Conservation (phyloP, 2,329 filamentous ascomycete species). For the Didymella segeticola region DNA sequence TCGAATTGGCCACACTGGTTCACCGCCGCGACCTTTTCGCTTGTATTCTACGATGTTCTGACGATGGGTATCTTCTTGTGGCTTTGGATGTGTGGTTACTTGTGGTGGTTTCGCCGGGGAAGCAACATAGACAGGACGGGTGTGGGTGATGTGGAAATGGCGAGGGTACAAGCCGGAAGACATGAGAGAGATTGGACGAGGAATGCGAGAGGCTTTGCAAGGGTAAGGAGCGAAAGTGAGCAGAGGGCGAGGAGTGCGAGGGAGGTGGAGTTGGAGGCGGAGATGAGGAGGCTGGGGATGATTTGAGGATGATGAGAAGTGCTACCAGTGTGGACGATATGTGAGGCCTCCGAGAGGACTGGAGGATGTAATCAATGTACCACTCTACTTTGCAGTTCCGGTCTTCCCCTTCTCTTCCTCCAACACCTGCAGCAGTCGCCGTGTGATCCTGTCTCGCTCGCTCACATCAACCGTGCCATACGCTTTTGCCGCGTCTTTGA, state of each 20-base stretch:
- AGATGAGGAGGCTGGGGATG: constrained; percentile 37
- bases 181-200: constrained; percentile 1
- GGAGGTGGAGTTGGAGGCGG: constrained; percentile 22
- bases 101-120: constrained; percentile 5
- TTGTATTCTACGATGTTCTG: constrained; percentile 31
- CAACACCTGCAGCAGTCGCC: constrained; percentile 50
- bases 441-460: constrained; percentile 53
- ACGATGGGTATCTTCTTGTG: constrained; percentile 18
- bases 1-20: constrained; percentile 16
- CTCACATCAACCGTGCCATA: constrained; percentile 55
- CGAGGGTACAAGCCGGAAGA: background rate
- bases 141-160: background rate
- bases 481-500: constrained; percentile 53
- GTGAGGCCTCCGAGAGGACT: no score
- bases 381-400: background rate
- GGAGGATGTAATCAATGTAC: no score
- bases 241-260: background rate
- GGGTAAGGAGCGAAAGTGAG: background rate
- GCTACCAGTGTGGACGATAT: no score
- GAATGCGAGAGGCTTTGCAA: background rate
- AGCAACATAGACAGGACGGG: background rate
- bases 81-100: constrained; percentile 20
- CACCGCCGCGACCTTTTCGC: constrained; percentile 14
- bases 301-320: background rate
- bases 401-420: constrained; percentile 32